Percentiles rank a stretch among this genome's conserved stretches.
phyloP scores from a whole-genome alignment of 1,284 basidiomycete genomes.

The Mycena sp. region DNA sequence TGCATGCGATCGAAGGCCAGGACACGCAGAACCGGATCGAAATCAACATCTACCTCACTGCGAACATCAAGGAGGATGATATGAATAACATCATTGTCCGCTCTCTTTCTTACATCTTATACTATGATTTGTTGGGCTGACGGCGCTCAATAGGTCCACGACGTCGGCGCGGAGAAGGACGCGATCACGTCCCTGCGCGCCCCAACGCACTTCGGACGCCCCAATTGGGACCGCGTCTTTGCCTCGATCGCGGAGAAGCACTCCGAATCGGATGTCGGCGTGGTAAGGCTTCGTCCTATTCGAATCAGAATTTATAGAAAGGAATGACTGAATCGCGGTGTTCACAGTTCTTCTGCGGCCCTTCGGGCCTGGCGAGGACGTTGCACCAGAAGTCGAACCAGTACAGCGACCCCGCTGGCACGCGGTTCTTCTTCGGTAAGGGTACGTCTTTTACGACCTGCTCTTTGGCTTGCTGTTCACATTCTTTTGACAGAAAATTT shows the following conservation, averaged over 20 bases:
- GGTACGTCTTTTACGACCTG: no score
- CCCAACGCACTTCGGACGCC: slow-evolving; percentile 91
- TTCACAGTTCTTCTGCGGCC: slow-evolving; percentile 86
- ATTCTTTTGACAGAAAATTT: no score
- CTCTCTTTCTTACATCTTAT: slow-evolving; percentile 15
- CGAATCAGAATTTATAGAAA: neutral
- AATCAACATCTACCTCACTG: no score
- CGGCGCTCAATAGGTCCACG: slow-evolving; percentile 65
- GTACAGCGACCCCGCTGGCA: slow-evolving; percentile 81
- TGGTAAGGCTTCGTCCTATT: slow-evolving; percentile 55
- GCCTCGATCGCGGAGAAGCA: slow-evolving; percentile 80
- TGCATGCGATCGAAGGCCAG: slow-evolving; percentile 92
- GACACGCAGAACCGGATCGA: slow-evolving; percentile 87
- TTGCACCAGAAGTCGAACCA: slow-evolving; percentile 86
- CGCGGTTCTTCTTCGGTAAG: slow-evolving; percentile 90
- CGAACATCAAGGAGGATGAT: slow-evolving; percentile 88
- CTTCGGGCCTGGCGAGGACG: slow-evolving; percentile 71
- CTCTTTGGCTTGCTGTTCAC: no score
- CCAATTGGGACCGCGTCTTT: slow-evolving; percentile 93
- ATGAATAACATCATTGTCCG: slow-evolving; percentile 88
- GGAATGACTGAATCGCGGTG: neutral
- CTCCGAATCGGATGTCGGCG: slow-evolving; percentile 86
- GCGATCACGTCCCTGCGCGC: slow-evolving; percentile 86
- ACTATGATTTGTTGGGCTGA: neutral
- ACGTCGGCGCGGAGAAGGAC: slow-evolving; percentile 90